These are phyloP conservation scores for Tetragonia tetragonoides DNA, from an alignment of 148 eudicot species.

Conservation along the genomic window DNA sequence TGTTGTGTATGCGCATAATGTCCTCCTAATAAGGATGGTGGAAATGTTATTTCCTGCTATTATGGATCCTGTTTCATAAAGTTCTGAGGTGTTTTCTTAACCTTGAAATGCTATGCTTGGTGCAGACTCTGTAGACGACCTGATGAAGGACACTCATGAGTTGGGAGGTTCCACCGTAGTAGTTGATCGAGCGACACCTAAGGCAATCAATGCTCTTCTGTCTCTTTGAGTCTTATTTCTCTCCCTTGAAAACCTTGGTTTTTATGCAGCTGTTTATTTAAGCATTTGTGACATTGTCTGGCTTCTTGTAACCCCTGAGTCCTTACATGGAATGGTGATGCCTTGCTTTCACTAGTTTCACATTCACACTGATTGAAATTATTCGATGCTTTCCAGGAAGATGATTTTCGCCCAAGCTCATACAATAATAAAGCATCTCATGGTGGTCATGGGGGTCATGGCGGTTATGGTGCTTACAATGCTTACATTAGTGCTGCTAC, in stretches of 20 bases:
- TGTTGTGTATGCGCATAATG: background rate
- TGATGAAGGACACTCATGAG: conserved; percentile 94
- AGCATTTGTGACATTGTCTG: background rate
- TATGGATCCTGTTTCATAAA: background rate
- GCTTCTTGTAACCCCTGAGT: background rate
- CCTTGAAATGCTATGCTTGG: background rate
- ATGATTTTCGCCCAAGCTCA: conserved; percentile 51
- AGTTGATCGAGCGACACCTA: conserved; percentile 97
- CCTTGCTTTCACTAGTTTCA: background rate
- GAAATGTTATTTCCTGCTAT: background rate
- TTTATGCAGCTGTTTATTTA: background rate
- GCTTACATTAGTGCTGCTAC: conserved; percentile 86
- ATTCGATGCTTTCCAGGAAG: conserved; percentile 48
- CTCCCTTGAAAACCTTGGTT: background rate
- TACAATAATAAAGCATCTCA: conserved; percentile 39
- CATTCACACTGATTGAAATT: background rate
- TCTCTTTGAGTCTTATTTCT: background rate
- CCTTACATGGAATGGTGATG: background rate
- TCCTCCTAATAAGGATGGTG: background rate
- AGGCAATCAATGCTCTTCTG: conserved; percentile 38
- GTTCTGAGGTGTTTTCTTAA: background rate
- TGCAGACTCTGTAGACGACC: conserved; percentile 90
- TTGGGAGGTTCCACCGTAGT: conserved; percentile 87
- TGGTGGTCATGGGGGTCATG: conserved; percentile 28
- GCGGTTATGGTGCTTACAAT: conserved; percentile 96